These are phyloP conservation scores for Lipomyces sp. DNA, from an alignment of 805 yeast species.

Conservation along the genomic window DNA sequence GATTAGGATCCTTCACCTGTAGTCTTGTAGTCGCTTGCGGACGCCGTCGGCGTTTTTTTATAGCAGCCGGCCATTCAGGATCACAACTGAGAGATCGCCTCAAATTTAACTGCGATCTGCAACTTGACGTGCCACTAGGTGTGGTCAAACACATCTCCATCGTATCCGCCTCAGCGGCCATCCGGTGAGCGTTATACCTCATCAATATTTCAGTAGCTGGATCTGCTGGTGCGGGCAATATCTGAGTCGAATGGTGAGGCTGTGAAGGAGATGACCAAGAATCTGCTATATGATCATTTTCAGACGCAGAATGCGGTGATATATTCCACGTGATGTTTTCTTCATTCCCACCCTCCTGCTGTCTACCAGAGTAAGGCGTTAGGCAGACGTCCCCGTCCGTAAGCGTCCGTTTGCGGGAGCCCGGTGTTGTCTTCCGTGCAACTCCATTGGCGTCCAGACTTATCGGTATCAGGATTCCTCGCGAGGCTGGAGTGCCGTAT, in stretches of 20 bases:
- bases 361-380: background rate
- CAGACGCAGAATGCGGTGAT: constrained; percentile 29
- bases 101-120: background rate
- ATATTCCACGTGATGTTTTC: constrained; percentile 26
- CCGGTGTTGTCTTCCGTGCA: background rate
- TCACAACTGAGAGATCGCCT: constrained; percentile 29
- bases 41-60: constrained; percentile 14
- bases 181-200: constrained; percentile 23
- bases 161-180: background rate
- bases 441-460: background rate
- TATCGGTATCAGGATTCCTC: background rate
- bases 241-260: background rate
- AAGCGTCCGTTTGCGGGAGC: background rate
- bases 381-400: background rate
- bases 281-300: constrained; percentile 15
- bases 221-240: constrained; percentile 14
- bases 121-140: background rate
- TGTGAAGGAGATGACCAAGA: constrained; percentile 6
- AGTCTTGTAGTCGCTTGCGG: background rate
- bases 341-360: background rate
- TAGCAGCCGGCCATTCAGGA: constrained; percentile 29
- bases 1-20: background rate
- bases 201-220: constrained; percentile 30
- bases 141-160: background rate
- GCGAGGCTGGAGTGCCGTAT: background rate